Evolutionary conservation across 2,329 filamentous ascomycete genomes (phyloP).

Genomic region (Aspergillus ochraceus): DNA sequence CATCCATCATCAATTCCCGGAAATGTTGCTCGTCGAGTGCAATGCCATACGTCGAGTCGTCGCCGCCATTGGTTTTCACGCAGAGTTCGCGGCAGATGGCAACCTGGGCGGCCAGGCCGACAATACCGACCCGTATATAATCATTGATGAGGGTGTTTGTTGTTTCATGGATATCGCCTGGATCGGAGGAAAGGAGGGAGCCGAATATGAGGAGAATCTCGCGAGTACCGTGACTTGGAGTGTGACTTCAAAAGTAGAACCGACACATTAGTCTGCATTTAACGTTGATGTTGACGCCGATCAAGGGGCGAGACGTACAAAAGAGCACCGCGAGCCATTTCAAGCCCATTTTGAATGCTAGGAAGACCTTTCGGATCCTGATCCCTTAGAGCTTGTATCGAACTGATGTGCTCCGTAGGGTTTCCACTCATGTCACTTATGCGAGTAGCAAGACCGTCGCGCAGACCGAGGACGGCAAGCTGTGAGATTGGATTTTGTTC

Average conservation of each 20-base stretch:
- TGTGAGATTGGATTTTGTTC: constrained; percentile 99
- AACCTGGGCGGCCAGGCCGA: constrained; percentile 87
- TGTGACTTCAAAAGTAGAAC: constrained; percentile 59
- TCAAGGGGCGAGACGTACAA: constrained; percentile 56
- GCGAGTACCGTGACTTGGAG: constrained; percentile 87
- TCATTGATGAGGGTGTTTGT: constrained; percentile 76
- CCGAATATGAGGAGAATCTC: constrained; percentile 93
- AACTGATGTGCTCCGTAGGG: constrained; percentile 80
- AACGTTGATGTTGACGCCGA: not conserved
- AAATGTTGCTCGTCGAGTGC: constrained; percentile 87
- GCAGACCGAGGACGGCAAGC: constrained; percentile 87
- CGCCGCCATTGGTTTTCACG: constrained; percentile 79
- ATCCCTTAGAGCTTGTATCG: constrained; percentile 66
- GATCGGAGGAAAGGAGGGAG: constrained; percentile 84
- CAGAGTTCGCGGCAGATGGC: constrained; percentile 90
- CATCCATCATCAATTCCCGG: constrained; percentile 80
- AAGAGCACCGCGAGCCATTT: constrained; percentile 90
- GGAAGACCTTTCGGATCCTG: constrained; percentile 72
- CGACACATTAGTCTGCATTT: not conserved
- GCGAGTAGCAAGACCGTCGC: constrained; percentile 81
- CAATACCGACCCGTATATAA: constrained; percentile 81
- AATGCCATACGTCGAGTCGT: constrained; percentile 71
- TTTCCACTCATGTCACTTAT: constrained; percentile 91
- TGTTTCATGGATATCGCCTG: constrained; percentile 91
- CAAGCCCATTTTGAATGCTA: constrained; percentile 88